Percentiles rank a stretch among this genome's conserved stretches.
Evolutionary conservation across 768 basidiomycete species (phyloP).

Genomic region (Podaxis carcinomalis): DNA sequence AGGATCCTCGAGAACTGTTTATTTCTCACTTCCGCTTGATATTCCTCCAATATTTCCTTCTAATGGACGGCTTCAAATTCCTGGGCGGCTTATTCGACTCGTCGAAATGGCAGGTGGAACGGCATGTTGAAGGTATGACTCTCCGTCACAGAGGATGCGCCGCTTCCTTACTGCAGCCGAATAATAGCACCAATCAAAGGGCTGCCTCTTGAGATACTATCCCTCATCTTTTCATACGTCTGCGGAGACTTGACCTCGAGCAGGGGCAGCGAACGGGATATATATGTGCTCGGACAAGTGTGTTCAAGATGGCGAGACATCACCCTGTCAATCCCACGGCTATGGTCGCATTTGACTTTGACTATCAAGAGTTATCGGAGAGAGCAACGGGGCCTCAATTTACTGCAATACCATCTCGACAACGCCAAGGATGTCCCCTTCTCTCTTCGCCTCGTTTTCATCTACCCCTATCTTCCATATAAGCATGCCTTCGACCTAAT

Average conservation of each 20-base stretch:
- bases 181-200: neutral
- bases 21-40: neutral
- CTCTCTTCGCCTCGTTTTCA: neutral
- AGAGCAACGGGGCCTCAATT: neutral
- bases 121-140: neutral
- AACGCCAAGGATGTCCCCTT: neutral
- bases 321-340: neutral
- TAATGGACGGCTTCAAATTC: neutral
- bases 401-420: neutral
- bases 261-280: neutral
- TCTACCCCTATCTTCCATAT: neutral
- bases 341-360: neutral
- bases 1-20: too few relatives aligned
- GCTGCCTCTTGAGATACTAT: neutral
- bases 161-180: neutral
- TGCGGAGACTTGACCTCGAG: neutral
- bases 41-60: neutral
- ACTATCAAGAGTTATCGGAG: neutral
- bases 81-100: too few relatives aligned
- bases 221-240: neutral
- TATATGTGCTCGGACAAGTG: neutral
- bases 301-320: neutral
- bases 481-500: neutral
- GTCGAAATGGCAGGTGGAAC: neutral
- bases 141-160: neutral